Conservation (phyloP, 176 grass and related monocot genomes). For the Canna indica region DNA sequence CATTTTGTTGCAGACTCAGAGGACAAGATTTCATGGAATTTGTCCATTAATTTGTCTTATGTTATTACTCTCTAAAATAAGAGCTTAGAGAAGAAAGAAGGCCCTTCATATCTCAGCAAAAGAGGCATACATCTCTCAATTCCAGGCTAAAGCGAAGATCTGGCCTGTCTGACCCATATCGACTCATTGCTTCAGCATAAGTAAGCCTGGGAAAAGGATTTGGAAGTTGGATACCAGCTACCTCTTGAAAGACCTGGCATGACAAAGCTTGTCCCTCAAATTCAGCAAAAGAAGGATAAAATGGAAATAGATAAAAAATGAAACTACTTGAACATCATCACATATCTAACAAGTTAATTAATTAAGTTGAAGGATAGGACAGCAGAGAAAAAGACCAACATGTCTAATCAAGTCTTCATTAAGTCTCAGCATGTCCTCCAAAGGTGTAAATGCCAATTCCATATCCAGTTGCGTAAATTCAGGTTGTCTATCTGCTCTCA, state of each 20-base stretch:
- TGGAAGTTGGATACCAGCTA: slow-evolving; percentile 64
- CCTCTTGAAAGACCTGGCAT: slow-evolving; percentile 78
- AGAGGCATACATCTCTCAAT: slow-evolving; percentile 73
- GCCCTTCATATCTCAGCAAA: slow-evolving; percentile 8
- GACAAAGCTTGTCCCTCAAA: slow-evolving; percentile 21
- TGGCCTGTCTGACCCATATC: slow-evolving; percentile 86
- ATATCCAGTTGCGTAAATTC: slow-evolving; percentile 99
- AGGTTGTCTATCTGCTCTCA: slow-evolving; percentile 88
- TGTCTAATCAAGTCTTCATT: slow-evolving; percentile 94
- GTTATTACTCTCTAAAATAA: slow-evolving; percentile 17
- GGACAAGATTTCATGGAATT: neutral
- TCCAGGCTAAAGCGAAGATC: slow-evolving; percentile 86
- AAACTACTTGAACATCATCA: neutral
- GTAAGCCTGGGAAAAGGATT: slow-evolving; percentile 82
- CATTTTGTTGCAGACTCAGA: neutral
- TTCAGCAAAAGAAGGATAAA: neutral
- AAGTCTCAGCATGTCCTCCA: slow-evolving; percentile 89
- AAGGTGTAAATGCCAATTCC: slow-evolving; percentile 85
- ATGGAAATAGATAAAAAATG: slow-evolving; percentile 14
- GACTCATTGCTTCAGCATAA: slow-evolving; percentile 72
- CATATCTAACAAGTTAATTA: neutral
- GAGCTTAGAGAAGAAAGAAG: slow-evolving; percentile 1
- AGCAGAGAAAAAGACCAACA: slow-evolving; percentile 37
- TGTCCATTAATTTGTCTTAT: neutral
- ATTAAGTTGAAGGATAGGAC: slow-evolving; percentile 1